Conservation (phyloP, 2,329 filamentous ascomycete genomes). For the Thelonectria blattea region DNA sequence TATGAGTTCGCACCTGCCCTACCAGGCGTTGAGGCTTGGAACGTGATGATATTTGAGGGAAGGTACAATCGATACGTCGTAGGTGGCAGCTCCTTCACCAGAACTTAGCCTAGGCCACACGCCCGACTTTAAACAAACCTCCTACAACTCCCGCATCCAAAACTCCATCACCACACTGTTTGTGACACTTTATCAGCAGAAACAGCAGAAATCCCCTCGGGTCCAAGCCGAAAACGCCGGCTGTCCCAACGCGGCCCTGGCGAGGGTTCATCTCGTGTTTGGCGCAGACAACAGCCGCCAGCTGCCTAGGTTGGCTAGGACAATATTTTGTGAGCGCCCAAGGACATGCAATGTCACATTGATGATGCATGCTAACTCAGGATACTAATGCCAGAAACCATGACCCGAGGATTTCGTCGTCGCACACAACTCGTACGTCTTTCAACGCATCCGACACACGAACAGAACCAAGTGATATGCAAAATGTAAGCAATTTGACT, state of each 20-base stretch:
- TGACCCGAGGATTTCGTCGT: background rate
- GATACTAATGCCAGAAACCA: background rate
- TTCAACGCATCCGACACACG: background rate
- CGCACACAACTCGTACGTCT: background rate
- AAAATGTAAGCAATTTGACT: constrained; percentile 15
- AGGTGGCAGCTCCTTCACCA: too few relatives aligned
- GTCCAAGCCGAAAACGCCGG: background rate
- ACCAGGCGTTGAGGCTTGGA: background rate
- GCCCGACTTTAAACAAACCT: background rate
- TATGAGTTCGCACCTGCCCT: background rate
- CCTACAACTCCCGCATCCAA: background rate
- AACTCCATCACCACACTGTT: background rate
- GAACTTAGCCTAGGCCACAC: background rate
- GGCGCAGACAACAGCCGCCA: background rate
- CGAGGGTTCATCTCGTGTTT: background rate
- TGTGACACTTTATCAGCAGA: background rate
- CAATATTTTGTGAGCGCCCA: background rate
- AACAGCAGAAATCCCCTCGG: background rate
- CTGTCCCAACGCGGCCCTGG: background rate
- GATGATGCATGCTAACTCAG: background rate
- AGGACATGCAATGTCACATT: background rate
- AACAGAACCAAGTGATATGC: background rate
- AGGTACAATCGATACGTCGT: background rate
- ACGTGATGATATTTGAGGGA: background rate
- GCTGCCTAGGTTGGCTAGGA: constrained; percentile 6